Percentiles rank a stretch among this genome's conserved stretches.
Evolutionary conservation across 2,329 filamentous ascomycete genomes (phyloP).

Genomic region (Fusarium subglutinans): DNA sequence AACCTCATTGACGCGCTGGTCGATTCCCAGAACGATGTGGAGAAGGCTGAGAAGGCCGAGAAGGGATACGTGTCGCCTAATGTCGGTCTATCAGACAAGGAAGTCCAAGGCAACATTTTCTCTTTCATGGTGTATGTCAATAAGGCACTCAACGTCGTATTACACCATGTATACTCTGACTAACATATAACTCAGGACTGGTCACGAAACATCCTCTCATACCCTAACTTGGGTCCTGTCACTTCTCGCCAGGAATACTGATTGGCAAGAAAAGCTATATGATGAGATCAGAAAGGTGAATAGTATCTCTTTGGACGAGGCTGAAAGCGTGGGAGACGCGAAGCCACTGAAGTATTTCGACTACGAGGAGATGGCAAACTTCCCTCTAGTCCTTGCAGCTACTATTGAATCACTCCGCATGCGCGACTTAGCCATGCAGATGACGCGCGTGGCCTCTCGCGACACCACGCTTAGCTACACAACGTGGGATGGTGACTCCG

Average conservation of each 20-base stretch:
- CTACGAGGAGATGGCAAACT: not conserved
- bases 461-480: not conserved
- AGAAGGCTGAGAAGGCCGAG: not conserved
- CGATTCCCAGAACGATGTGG: not conserved
- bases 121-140: not conserved
- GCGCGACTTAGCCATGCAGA: not conserved
- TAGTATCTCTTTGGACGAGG: not conserved
- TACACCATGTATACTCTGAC: accelerated
- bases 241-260: not conserved
- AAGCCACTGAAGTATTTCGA: not conserved
- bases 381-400: not conserved
- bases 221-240: not conserved
- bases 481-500: not conserved
- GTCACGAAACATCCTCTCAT: not conserved
- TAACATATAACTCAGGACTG: not conserved
- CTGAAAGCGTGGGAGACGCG: not conserved
- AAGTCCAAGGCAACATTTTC: not conserved
- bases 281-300: not conserved
- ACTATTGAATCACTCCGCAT: not conserved
- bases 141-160: accelerated
- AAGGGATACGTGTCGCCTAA: not conserved
- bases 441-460: not conserved
- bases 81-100: not conserved
- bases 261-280: not conserved
- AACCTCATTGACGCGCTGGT: not conserved